Percentiles rank a stretch among this genome's conserved stretches.
Conservation (phyloP, 345 rosid genomes). For the Geranium brycei region DNA sequence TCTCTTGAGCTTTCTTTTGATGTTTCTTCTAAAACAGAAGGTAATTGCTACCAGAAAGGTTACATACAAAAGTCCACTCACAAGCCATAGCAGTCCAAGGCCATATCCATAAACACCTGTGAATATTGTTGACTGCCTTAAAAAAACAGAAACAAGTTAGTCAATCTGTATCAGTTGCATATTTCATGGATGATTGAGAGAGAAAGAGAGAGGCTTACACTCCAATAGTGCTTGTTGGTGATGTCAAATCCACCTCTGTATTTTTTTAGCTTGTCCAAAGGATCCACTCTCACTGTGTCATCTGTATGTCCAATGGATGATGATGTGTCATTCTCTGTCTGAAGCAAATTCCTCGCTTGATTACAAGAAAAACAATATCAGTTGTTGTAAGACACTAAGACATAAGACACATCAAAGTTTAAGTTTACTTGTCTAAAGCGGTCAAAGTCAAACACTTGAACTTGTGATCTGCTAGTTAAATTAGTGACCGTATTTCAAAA, state of each 20-base stretch:
- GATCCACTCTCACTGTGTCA: slow-evolving; percentile 46
- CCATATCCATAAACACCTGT: slow-evolving; percentile 51
- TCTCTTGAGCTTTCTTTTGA: slow-evolving; percentile 18
- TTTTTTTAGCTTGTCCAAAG: slow-evolving; percentile 31
- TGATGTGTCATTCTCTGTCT: slow-evolving; percentile 12
- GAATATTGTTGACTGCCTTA: slow-evolving; percentile 43
- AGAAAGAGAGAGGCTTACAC: slow-evolving; percentile 28
- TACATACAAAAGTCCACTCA: slow-evolving; percentile 33
- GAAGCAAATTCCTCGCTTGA: slow-evolving; percentile 17
- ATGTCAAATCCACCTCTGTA: slow-evolving; percentile 60
- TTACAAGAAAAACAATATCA: background rate
- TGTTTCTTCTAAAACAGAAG: slow-evolving; percentile 17
- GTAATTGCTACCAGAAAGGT: slow-evolving; percentile 11
- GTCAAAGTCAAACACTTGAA: too few species aligned
- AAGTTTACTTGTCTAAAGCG: too few species aligned
- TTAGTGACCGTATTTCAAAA: too few species aligned
- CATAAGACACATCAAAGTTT: background rate
- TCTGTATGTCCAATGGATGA: slow-evolving; percentile 12
- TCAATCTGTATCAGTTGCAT: background rate
- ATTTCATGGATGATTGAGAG: background rate
- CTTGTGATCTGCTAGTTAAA: too few species aligned
- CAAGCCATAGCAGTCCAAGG: slow-evolving; percentile 38
- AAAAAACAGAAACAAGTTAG: background rate
- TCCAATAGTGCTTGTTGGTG: slow-evolving; percentile 60
- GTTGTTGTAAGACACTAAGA: too few species aligned